These are phyloP conservation scores for Populus alba DNA, from an alignment of 345 rosid genomes.

Conservation along the genomic window DNA sequence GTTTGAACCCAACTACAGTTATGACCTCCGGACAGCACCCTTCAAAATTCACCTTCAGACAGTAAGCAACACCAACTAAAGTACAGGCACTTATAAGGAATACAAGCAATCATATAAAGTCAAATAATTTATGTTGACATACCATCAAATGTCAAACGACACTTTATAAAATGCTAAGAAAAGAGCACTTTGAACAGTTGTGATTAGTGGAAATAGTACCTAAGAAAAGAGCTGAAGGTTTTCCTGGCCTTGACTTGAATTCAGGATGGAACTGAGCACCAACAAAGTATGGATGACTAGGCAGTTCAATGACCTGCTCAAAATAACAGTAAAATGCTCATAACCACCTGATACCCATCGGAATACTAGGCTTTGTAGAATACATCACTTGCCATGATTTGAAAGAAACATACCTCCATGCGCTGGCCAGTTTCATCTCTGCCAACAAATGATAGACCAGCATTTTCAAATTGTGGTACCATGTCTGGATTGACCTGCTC, in stretches of 20 bases:
- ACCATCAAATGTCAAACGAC: neutral
- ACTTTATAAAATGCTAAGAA: neutral
- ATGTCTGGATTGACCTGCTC: constrained; percentile 81
- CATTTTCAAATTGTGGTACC: constrained; percentile 64
- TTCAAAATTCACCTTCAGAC: neutral
- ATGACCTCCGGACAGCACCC: neutral
- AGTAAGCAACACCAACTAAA: neutral
- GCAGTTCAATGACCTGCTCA: constrained; percentile 55
- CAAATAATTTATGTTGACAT: neutral
- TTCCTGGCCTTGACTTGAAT: constrained; percentile 91
- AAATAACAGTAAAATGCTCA: neutral
- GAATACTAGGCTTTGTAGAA: neutral
- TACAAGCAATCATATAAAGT: neutral
- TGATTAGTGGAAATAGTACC: constrained; percentile 38
- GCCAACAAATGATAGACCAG: constrained; percentile 88
- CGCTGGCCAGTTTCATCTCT: constrained; percentile 85
- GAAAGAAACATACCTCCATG: constrained; percentile 58
- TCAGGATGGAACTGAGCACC: constrained; percentile 96
- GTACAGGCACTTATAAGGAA: neutral
- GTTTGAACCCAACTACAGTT: neutral
- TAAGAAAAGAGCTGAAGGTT: constrained; percentile 82
- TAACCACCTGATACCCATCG: neutral
- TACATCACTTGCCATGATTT: neutral
- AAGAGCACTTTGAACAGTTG: neutral
- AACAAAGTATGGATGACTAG: constrained; percentile 59